phyloP scores from a whole-genome alignment of 2,329 filamentous ascomycete genomes.

The Colletotrichum tropicale region DNA sequence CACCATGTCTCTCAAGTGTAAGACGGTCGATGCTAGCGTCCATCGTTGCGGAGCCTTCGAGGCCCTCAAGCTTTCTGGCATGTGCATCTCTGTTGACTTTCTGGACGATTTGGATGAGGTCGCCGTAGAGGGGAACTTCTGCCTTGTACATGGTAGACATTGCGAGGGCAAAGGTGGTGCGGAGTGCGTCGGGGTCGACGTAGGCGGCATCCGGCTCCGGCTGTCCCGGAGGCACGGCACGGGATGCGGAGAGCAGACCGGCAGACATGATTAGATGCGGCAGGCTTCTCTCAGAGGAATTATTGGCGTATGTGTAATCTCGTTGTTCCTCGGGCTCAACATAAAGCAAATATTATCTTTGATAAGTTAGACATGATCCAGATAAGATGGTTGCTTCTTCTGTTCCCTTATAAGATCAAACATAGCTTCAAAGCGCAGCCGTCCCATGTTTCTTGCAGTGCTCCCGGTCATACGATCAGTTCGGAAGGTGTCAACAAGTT shows the following conservation, averaged over 20 bases:
- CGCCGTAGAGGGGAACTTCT: slow-evolving; percentile 38
- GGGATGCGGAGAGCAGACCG: neutral
- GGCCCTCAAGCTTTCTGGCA: neutral
- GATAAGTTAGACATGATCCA: neutral
- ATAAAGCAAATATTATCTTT: rapidly evolving
- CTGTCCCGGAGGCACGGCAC: neutral
- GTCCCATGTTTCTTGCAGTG: neutral
- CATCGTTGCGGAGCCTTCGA: neutral
- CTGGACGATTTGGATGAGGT: slow-evolving; percentile 33
- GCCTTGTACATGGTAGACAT: slow-evolving; percentile 38
- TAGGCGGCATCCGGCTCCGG: neutral
- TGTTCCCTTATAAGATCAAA: neutral
- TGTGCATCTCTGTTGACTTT: slow-evolving; percentile 25
- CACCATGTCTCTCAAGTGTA: slow-evolving; percentile 43
- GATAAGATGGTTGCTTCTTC: neutral
- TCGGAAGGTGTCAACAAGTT: neutral
- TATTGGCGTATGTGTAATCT: neutral
- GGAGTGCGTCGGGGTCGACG: slow-evolving; percentile 24
- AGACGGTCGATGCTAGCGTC: neutral
- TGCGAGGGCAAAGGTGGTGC: slow-evolving; percentile 31
- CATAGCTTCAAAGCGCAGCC: neutral
- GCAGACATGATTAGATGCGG: neutral
- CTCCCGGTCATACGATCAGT: neutral
- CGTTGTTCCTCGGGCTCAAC: neutral
- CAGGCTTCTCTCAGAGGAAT: neutral